Base-by-base conservation (phyloP, 2,329 filamentous ascomycete genomes). In the Xylaria multiplex region DNA sequence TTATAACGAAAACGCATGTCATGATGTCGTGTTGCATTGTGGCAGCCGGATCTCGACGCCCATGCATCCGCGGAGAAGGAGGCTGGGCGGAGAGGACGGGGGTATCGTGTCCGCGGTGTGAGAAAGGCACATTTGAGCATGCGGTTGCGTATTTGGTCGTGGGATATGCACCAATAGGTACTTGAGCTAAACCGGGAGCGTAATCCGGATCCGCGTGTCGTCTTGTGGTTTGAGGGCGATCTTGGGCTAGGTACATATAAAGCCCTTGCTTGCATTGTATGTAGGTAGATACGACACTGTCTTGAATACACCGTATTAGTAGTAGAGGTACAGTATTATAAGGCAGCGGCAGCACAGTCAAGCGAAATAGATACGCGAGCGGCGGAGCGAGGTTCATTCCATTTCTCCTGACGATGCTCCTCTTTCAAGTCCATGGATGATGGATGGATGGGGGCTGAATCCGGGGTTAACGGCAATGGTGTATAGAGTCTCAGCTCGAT, bases 391-490 rank as follows among this genome's bases (percentile, higher is more conserved):
- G 24, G 9, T 54, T 32, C 52, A 55, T 52, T 46, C 27, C 14
- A 40, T 57, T 24, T 50, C 27, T 42, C 45, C 24, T 45, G 32
- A 30, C 11, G 11, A 52, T 43, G 32, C 52, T 54, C 57, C 27
- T 56, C 22, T 35, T 24, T 16, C 40, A 4, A 19, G 22, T 46
- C 32, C 55, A 62, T 58, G 53, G 45, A 50, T 52, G 35, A 35
- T 8, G 35, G 6, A 8, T 37, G 11, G 35, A 37, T 27, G 27
- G 27, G n/a, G 49, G 35, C 49, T 48, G 40, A 53, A 22, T 37
- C 43, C 45, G 43, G 50, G 30, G 59, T 66, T 68, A 55, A 55
- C 66, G 40, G 63, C 14, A 65, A 68, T 62, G 66, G 66, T 68
- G 27, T 62, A 45, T 55, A 16, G 27, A 37, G 5, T 16, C 49